Evolutionary conservation across 257 asterid species (phyloP).

Genomic region (Solanum dulcamara): DNA sequence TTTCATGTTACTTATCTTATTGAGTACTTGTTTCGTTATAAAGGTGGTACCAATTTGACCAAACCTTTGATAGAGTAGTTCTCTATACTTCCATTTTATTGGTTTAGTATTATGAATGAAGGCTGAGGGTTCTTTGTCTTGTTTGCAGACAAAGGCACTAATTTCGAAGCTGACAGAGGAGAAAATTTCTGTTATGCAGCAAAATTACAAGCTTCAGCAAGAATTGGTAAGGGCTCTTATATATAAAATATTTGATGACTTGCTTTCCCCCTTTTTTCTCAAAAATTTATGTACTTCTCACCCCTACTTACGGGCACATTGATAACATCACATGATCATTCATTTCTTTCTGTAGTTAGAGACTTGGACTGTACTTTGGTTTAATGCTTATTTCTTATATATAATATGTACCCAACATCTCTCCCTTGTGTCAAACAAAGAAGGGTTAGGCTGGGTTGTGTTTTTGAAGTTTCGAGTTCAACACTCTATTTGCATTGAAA

Average conservation of each 20-base stretch:
- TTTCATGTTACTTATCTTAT: neutral
- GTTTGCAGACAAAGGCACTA: conserved; percentile 51
- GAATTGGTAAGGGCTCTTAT: conserved; percentile 24
- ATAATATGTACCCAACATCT: neutral
- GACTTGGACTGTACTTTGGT: neutral
- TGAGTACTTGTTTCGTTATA: neutral
- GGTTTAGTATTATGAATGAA: neutral
- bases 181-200: conserved; percentile 50
- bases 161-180: conserved; percentile 71
- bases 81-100: neutral
- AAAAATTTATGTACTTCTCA: neutral
- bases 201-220: conserved; percentile 60
- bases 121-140: conserved; percentile 4
- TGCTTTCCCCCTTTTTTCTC: neutral
- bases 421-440: neutral
- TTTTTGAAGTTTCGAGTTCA: neutral
- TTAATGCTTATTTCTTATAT: neutral
- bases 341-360: neutral
- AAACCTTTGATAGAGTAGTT: neutral
- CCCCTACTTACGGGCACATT: neutral
- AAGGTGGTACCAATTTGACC: neutral
- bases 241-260: neutral
- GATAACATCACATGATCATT: neutral
- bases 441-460: neutral
- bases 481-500: neutral